phyloP scores from a whole-genome alignment of 352 stramenopile genomes.

The Globisporangium polare region DNA sequence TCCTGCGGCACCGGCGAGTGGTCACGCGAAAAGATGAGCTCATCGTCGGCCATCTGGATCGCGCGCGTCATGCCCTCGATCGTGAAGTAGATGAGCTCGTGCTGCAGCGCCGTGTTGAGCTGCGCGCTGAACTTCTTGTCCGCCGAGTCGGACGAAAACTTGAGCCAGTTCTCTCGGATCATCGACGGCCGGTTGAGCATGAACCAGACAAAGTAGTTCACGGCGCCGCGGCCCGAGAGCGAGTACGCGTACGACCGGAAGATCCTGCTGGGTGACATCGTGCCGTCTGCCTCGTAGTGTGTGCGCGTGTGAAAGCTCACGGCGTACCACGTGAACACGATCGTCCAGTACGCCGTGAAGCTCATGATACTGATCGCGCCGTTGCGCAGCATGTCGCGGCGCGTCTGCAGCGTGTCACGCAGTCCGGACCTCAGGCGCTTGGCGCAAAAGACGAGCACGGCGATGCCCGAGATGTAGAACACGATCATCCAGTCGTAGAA shows the following conservation, averaged over 20 bases:
- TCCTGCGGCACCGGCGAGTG: slow-evolving; percentile 44
- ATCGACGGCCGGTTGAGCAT: slow-evolving; percentile 71
- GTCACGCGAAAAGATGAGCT: slow-evolving; percentile 38
- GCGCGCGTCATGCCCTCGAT: slow-evolving; percentile 83
- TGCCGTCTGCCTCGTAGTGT: slow-evolving; percentile 30
- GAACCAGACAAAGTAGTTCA: slow-evolving; percentile 87
- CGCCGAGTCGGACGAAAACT: slow-evolving; percentile 69
- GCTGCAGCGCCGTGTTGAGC: slow-evolving; percentile 83
- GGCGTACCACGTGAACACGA: slow-evolving; percentile 78
- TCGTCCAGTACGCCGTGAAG: slow-evolving; percentile 81
- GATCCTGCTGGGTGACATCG: slow-evolving; percentile 41
- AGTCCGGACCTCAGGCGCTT: slow-evolving; percentile 65
- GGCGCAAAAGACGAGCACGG: slow-evolving; percentile 58
- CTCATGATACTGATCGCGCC: slow-evolving; percentile 76
- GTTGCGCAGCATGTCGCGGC: slow-evolving; percentile 76
- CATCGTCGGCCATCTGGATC: slow-evolving; percentile 65
- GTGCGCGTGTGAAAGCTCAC: slow-evolving; percentile 63
- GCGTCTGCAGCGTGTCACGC: slow-evolving; percentile 68
- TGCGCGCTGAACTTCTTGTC: slow-evolving; percentile 84
- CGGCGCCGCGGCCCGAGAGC: slow-evolving; percentile 53
- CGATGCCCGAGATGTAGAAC: slow-evolving; percentile 75
- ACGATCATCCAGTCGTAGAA: slow-evolving; percentile 88
- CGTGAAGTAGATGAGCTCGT: slow-evolving; percentile 89
- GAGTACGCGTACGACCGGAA: slow-evolving; percentile 71
- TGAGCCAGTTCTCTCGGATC: slow-evolving; percentile 62